Percentiles rank a stretch among this genome's conserved stretches.
Evolutionary conservation across 2,329 filamentous ascomycete species (phyloP).

Genomic region (Epichloe gansuensis): DNA sequence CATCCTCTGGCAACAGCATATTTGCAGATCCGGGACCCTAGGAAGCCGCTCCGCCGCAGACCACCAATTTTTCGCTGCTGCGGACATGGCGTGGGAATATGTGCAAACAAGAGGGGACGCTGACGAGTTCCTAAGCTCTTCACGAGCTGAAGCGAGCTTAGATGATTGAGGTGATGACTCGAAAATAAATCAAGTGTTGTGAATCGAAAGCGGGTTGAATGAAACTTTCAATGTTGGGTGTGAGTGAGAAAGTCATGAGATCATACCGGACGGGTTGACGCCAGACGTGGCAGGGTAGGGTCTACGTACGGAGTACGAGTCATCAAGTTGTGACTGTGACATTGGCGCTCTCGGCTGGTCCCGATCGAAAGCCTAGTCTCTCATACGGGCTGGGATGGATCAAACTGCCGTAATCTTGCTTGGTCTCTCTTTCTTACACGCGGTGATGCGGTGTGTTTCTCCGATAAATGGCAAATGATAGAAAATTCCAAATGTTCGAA

Average conservation of each 20-base stretch:
- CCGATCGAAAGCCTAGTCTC: too few relatives aligned
- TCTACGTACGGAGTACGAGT: not conserved
- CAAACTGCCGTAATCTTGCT: too few relatives aligned
- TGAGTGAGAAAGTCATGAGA: not conserved
- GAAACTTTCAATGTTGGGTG: not conserved
- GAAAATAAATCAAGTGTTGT: not conserved
- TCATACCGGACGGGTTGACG: not conserved
- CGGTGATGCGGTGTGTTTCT: too few relatives aligned
- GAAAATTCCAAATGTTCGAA: too few relatives aligned
- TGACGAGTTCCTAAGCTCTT: not conserved
- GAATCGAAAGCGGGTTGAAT: not conserved
- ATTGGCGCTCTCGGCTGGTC: too few relatives aligned
- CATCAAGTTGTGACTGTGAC: too few relatives aligned
- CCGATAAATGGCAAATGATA: too few relatives aligned
- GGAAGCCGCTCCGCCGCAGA: constrained; percentile 87
- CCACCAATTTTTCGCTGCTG: constrained; percentile 61
- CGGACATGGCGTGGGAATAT: constrained; percentile 30
- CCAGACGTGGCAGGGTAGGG: not conserved
- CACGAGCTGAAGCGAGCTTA: not conserved
- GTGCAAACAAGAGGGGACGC: too few relatives aligned
- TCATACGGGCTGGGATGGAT: too few relatives aligned
- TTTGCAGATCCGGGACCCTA: constrained; percentile 84
- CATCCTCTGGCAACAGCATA: constrained; percentile 75
- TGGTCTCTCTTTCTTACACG: too few relatives aligned
- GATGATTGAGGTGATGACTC: not conserved